These are phyloP conservation scores for Chlamydomonas incerta DNA, from an alignment of 139 green algal genomes.

Conservation along the genomic window DNA sequence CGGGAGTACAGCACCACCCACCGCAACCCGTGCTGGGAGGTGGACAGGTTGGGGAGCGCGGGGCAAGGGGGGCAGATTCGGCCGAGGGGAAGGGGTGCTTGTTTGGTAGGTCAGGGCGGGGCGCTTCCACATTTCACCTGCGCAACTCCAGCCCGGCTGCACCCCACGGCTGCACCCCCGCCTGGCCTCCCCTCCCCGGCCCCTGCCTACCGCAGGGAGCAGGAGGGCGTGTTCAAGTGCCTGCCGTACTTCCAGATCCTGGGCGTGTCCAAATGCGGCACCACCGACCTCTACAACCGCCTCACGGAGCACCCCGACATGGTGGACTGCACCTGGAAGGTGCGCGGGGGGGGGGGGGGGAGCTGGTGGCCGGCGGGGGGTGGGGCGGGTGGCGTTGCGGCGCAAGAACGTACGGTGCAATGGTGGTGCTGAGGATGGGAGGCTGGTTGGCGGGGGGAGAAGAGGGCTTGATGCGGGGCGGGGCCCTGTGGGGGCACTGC, in stretches of 20 bases:
- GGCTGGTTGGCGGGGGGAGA: too few species aligned
- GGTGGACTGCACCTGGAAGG: slow-evolving; percentile 60
- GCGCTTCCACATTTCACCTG: neutral
- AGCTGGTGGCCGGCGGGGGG: too few species aligned
- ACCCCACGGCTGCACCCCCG: too few species aligned
- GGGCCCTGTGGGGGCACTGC: too few species aligned
- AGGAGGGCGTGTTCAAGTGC: slow-evolving; percentile 53
- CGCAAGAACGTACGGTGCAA: too few species aligned
- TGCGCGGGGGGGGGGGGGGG: neutral
- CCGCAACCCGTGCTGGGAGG: slow-evolving; percentile 58
- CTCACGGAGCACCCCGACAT: slow-evolving; percentile 61
- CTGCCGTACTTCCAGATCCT: slow-evolving; percentile 73
- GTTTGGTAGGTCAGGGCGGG: too few species aligned
- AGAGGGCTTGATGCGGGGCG: too few species aligned
- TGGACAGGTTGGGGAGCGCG: neutral
- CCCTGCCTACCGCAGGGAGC: neutral
- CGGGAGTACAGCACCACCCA: slow-evolving; percentile 25
- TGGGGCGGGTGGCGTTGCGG: too few species aligned
- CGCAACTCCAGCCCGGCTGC: too few species aligned
- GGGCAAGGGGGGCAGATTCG: neutral
- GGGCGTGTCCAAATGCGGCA: slow-evolving; percentile 71
- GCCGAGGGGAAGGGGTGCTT: too few species aligned
- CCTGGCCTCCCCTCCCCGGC: too few species aligned
- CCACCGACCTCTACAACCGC: slow-evolving; percentile 70
- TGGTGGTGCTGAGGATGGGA: too few species aligned